Evolutionary conservation across 169 alveolate genomes (phyloP), one percentile per base, ranked within the genome.

Genomic region (Eimeria acervulina): DNA sequence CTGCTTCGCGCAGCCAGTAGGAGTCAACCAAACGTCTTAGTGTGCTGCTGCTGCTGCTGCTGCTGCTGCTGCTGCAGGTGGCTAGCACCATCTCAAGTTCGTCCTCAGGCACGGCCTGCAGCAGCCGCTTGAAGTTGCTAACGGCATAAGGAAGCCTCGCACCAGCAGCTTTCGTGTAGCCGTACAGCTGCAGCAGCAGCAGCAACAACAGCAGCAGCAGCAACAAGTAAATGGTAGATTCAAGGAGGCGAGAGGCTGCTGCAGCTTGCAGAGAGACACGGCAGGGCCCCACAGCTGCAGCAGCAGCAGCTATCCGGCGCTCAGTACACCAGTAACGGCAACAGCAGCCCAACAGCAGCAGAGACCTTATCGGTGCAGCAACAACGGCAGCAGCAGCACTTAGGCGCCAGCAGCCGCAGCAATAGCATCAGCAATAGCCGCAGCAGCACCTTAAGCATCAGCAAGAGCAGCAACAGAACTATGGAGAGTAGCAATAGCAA

Each of bases 1-100:
- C 89, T 21, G 66, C 89, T 13, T 78, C 89, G 10, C 89, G 89
- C 42, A 78, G 61, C 89, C 89, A 78, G 61, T 78, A 78, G 33
- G 89, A 78, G 38, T 78, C 63, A 2, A 78, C 89, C 7, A 78
- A 36, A 63, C 89, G 89, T 21, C 44, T 28, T 23, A 78, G 40
- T 21, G 66, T 40, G 68, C 52, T 44, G n/a, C 52, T 38, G 63
- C 66, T 78, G 89, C 66, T 78, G 55, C 13, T 78, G 89, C 36
- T 78, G 89, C 63, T 78, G 61, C 61, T 78, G 38, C 68, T 78
- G 89, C 68, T 78, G 42, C 84, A 33, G 59, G 31, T 42, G 21
- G 89, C 33, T n/a, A 78, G 33, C 89, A 78, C 66, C 68, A 63
- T 28, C 89, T 78, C 89, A 7, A 78, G 36, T 38, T 78, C 89